Evolutionary conservation across 1,284 basidiomycete genomes (phyloP).

Genomic region (Ceratobasidium sp.): DNA sequence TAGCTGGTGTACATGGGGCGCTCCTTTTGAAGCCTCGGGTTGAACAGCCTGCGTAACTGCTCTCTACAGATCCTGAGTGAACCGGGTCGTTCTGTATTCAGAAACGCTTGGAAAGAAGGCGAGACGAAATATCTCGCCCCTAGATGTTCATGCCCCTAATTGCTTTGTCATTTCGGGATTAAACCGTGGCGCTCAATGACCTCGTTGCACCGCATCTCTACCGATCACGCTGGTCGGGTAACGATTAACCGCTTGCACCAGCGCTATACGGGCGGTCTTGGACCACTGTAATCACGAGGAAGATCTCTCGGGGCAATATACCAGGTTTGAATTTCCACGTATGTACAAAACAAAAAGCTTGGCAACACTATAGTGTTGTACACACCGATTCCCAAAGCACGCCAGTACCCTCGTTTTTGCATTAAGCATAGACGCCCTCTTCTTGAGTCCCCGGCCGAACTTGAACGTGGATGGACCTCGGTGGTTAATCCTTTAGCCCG

Average conservation of each 20-base stretch:
- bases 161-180: slow-evolving; percentile 17
- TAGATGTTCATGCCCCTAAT: slow-evolving; percentile 25
- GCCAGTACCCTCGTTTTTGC: slow-evolving; percentile 3
- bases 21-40: slow-evolving; percentile 15
- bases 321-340: slow-evolving; percentile 11
- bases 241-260: background rate
- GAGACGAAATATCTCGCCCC: background rate
- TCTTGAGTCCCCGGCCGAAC: background rate
- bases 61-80: background rate
- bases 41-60: background rate
- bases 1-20: no score
- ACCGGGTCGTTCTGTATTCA: slow-evolving; percentile 2
- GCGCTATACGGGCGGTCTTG: background rate
- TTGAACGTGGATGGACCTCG: background rate
- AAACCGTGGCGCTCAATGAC: slow-evolving; percentile 1
- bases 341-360: background rate
- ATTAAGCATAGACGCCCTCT: slow-evolving; percentile 1
- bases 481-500: slow-evolving; percentile 31
- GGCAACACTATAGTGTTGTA: background rate
- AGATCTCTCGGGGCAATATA: background rate
- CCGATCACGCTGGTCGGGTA: background rate
- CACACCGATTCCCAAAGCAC: background rate
- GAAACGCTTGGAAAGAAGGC: background rate
- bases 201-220: background rate
- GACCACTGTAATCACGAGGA: background rate